phyloP scores from a whole-genome alignment of 2,329 filamentous ascomycete species.

The Didymella lethalis region DNA sequence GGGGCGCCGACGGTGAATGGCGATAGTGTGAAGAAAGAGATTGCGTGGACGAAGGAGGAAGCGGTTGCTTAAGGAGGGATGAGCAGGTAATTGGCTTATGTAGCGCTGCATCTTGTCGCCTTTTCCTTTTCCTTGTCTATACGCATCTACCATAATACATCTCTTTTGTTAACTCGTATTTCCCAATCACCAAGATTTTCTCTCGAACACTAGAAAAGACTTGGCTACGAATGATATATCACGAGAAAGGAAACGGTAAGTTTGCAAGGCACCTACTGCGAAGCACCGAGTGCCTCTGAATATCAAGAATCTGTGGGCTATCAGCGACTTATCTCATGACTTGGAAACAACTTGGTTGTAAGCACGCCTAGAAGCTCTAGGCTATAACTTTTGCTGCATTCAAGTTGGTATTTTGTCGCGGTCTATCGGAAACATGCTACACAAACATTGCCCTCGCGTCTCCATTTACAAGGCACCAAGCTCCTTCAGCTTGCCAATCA shows the following conservation, averaged over 20 bases:
- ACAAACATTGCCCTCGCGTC: background rate
- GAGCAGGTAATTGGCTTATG: too few relatives aligned
- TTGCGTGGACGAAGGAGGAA: conserved; percentile 38
- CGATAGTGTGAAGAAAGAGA: conserved; percentile 36
- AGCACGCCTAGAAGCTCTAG: background rate
- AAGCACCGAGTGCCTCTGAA: too few relatives aligned
- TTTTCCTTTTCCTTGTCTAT: background rate
- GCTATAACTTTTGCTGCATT: background rate
- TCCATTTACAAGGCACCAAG: conserved; percentile 78
- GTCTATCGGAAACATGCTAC: conserved; percentile 9
- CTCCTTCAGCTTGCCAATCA: conserved; percentile 94
- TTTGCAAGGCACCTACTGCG: too few relatives aligned
- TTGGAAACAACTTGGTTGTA: background rate
- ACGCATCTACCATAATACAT: background rate
- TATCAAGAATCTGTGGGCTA: too few relatives aligned
- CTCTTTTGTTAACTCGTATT: background rate
- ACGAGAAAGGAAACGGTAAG: too few relatives aligned
- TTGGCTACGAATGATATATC: too few relatives aligned
- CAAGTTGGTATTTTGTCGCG: background rate
- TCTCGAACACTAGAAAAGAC: too few relatives aligned
- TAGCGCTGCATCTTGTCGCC: background rate
- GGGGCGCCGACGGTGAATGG: conserved; percentile 26
- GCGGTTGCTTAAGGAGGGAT: conserved; percentile 21
- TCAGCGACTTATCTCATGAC: too few relatives aligned
- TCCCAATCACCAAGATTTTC: too few relatives aligned